These are phyloP conservation scores for Neurospora sp. DNA, from an alignment of 495 filamentous ascomycete species.

Conservation along the genomic window DNA sequence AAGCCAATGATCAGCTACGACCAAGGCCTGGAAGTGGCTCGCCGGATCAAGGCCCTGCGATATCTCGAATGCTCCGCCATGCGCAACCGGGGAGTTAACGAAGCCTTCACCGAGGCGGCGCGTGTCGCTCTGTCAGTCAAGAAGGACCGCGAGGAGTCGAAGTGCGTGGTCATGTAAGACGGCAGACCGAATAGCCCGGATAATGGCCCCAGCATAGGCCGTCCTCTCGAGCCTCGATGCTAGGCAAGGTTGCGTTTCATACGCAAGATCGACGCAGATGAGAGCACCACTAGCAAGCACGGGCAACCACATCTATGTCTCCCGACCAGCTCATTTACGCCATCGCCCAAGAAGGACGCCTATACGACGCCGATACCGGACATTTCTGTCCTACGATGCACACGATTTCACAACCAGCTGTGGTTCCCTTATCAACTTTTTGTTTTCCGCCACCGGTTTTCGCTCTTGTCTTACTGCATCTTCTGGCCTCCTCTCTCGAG, in stretches of 20 bases:
- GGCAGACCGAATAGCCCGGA: background rate
- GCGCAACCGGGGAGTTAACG: slow-evolving; percentile 92
- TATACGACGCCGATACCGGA: background rate
- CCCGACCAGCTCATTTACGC: background rate
- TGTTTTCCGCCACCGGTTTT: background rate
- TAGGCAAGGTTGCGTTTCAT: background rate
- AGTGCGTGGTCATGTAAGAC: slow-evolving; percentile 47
- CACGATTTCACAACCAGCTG: background rate
- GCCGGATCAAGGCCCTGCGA: slow-evolving; percentile 76
- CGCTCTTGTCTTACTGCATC: background rate
- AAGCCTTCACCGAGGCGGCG: slow-evolving; percentile 96
- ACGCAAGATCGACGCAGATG: background rate
- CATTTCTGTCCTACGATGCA: background rate
- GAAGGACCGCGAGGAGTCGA: slow-evolving; percentile 43
- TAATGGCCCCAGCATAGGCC: background rate
- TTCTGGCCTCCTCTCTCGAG: background rate
- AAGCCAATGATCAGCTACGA: slow-evolving; percentile 81
- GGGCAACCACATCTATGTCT: background rate
- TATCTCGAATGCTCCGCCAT: slow-evolving; percentile 99
- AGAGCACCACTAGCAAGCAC: background rate
- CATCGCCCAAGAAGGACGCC: background rate
- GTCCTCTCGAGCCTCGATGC: background rate
- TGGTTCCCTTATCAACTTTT: background rate
- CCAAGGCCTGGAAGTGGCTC: slow-evolving; percentile 83
- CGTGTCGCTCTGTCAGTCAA: slow-evolving; percentile 92